phyloP scores from a whole-genome alignment of 2,329 filamentous ascomycete species.

The Leptoxyphium fumago region DNA sequence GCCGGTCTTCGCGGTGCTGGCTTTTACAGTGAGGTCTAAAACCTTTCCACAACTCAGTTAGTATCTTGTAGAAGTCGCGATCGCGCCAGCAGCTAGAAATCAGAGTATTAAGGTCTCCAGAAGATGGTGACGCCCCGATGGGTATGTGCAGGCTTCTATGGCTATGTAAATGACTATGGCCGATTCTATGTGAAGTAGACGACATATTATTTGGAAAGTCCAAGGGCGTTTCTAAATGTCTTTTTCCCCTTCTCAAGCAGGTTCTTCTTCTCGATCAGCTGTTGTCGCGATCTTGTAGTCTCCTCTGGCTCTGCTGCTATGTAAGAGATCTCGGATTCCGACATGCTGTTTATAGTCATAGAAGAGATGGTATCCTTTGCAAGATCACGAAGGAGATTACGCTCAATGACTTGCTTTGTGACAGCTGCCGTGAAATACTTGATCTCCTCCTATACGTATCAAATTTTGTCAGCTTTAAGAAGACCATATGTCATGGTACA shows the following conservation, averaged over 20 bases:
- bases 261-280: slow-evolving; percentile 16
- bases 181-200: no score
- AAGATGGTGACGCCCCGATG: no score
- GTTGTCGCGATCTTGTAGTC: slow-evolving; percentile 13
- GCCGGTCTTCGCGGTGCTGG: no score
- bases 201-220: neutral
- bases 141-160: no score
- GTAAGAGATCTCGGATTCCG: slow-evolving; percentile 19
- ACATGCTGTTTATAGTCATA: slow-evolving; percentile 15
- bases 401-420: slow-evolving; percentile 25
- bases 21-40: no score
- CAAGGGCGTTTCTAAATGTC: slow-evolving; percentile 13
- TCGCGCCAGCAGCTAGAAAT: no score
- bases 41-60: no score
- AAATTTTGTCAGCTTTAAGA: no score
- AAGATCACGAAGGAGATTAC: slow-evolving; percentile 21
- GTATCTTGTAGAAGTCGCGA: no score
- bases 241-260: slow-evolving; percentile 23
- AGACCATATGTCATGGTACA: no score
- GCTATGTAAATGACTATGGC: no score
- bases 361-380: slow-evolving; percentile 18
- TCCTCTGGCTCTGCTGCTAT: slow-evolving; percentile 22
- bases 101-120: no score
- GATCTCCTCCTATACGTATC: slow-evolving; percentile 21
- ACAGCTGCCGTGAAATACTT: slow-evolving; percentile 23